Base-by-base conservation (phyloP, 2,329 filamentous ascomycete species). In the Cladosporium austrohemisphaericum region DNA sequence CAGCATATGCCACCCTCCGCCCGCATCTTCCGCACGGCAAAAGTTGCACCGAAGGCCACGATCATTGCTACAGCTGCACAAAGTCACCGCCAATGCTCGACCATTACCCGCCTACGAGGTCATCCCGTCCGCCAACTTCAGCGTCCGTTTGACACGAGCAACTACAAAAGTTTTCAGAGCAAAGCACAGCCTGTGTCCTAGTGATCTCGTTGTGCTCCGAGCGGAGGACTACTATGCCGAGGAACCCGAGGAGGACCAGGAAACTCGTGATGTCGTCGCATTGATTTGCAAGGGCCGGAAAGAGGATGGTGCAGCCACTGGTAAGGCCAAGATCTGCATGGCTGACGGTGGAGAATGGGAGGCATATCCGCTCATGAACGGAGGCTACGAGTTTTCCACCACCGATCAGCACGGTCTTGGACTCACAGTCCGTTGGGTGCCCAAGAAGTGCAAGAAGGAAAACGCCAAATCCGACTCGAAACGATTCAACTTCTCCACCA, bases 401-500 rank as follows among this genome's bases (percentile, higher is more conserved):
- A 72, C 75, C 14, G 79, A 85, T 52, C 71, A 76, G 26, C 71
- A 77, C 52, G 85, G 85, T 2, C 69, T 75, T 20, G 73, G 72
- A 0, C 75, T 75, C 20, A 86, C 79, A 9, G 84, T 81, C 14
- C 76, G 86, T 43, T 92, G 87, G 87, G 83, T 87, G 11, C 79
- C 76, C 49, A 76, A 73, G 58, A 62, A 53, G 48, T 57, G 56
- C 10, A 65, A 76, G 72, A 64, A 50, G 58, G 14, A 60, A 55
- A 28, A 22, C 11, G 26, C 22, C 14, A 51, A 51, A 28, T 47
- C 57, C 63, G 44, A 47, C 23, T 28, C 8, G 10, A 78, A 80
- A 38, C 71, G 80, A 62, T 91, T 84, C 71, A 88, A 81, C 7
- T 92, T 92, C 64, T 89, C 85, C 69, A 80, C 88, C 54, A 83